Evolutionary conservation across 129 eudicot genomes (phyloP).

Genomic region (Arctium minus): DNA sequence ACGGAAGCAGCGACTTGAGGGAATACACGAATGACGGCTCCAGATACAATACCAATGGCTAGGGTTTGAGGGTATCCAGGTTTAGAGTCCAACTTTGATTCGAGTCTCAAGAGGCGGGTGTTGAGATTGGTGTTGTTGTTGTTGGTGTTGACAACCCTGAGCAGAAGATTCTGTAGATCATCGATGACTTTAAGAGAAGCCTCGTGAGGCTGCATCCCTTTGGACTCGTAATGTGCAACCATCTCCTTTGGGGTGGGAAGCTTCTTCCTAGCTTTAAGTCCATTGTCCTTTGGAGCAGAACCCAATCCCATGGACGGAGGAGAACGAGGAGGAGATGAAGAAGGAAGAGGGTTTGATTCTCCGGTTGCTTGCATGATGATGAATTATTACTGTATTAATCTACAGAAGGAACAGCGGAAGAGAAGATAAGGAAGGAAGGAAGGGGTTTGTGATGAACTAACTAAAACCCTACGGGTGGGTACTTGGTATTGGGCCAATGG

Average conservation of each 20-base stretch:
- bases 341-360: not conserved
- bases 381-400: too few species aligned
- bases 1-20: conserved; percentile 19
- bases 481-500: not conserved
- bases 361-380: not conserved
- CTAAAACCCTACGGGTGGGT: not conserved
- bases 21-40: conserved; percentile 13
- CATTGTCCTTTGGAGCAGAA: not conserved
- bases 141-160: conserved; percentile 34
- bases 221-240: conserved; percentile 59
- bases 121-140: conserved; percentile 1
- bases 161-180: conserved; percentile 64
- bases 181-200: conserved; percentile 73
- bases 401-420: too few species aligned
- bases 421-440: not conserved
- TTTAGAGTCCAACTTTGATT: conserved; percentile 66
- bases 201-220: conserved; percentile 58
- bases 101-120: conserved; percentile 30
- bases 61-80: conserved; percentile 62
- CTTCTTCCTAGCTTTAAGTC: conserved; percentile 4
- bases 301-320: not conserved
- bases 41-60: conserved; percentile 26
- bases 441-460: not conserved
- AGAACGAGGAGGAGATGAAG: not conserved
- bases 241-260: conserved; percentile 36